A percentile compares a stretch with the other conserved stretches of the same genome.
Conservation (phyloP, 306 rosid genomes). For the Parietaria judaica region DNA sequence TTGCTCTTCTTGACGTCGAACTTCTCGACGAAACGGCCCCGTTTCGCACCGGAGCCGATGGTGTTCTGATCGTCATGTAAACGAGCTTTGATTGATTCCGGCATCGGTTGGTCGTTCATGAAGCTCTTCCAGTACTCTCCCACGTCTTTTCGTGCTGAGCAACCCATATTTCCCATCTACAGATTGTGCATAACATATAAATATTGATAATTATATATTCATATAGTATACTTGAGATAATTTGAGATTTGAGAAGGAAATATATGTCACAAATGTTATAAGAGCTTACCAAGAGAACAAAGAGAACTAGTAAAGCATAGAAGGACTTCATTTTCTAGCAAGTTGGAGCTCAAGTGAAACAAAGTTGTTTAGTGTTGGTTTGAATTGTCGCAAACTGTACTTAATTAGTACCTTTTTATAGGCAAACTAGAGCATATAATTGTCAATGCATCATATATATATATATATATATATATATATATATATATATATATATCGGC, state of each 20-base stretch:
- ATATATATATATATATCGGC: not conserved
- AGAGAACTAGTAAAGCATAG: conserved; percentile 29
- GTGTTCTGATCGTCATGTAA: conserved; percentile 16
- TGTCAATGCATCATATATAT: not conserved
- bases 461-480: no score
- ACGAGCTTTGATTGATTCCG: conserved; percentile 47
- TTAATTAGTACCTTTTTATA: conserved; percentile 28
- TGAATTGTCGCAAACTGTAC: conserved; percentile 19
- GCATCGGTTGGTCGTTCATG: conserved; percentile 59
- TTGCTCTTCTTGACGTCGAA: conserved; percentile 37
- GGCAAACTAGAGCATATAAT: not conserved
- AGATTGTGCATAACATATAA: not conserved
- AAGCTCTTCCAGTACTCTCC: conserved; percentile 54
- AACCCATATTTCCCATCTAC: conserved; percentile 29
- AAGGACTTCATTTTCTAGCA: conserved; percentile 35
- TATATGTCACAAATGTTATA: not conserved
- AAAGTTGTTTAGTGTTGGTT: conserved; percentile 15
- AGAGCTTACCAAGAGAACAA: conserved; percentile 47
- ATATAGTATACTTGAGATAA: not conserved
- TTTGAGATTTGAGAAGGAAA: not conserved
- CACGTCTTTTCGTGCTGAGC: conserved; percentile 42
- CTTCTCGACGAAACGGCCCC: conserved; percentile 27
- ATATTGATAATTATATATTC: not conserved
- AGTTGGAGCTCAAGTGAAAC: not conserved
- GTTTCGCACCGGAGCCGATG: conserved; percentile 10